Evolutionary conservation across 768 basidiomycete species (phyloP).

Genomic region (Epithele typhae): DNA sequence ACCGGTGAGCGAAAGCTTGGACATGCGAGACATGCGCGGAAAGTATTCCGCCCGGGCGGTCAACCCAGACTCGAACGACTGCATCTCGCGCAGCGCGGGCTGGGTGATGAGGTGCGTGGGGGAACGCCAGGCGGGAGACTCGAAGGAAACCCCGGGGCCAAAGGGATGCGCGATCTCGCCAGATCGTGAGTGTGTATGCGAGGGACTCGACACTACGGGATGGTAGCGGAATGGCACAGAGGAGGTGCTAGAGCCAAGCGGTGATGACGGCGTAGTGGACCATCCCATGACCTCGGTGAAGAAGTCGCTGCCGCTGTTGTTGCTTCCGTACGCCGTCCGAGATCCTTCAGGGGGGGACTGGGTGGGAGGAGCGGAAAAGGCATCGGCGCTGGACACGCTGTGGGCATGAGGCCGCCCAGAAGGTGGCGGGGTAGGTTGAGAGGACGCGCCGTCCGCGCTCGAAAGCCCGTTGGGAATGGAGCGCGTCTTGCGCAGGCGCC

Average conservation of each 20-base stretch:
- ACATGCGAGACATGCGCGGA: slow-evolving; percentile 15
- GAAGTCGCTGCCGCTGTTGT: slow-evolving; percentile 47
- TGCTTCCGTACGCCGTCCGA: no score
- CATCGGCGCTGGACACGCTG: slow-evolving; percentile 71
- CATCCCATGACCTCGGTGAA: slow-evolving; percentile 69
- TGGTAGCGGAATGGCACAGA: slow-evolving; percentile 22
- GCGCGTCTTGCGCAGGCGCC: slow-evolving; percentile 67
- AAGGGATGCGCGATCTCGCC: slow-evolving; percentile 50
- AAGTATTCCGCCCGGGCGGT: slow-evolving; percentile 58
- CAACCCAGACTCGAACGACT: slow-evolving; percentile 79
- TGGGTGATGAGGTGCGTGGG: slow-evolving; percentile 29
- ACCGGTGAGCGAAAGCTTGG: slow-evolving; percentile 10
- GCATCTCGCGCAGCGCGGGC: slow-evolving; percentile 73
- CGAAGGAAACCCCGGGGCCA: slow-evolving; percentile 58
- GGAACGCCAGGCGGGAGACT: slow-evolving; percentile 48
- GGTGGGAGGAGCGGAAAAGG: slow-evolving; percentile 37
- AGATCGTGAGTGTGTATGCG: slow-evolving; percentile 7
- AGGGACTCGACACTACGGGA: slow-evolving; percentile 1
- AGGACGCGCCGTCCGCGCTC: slow-evolving; percentile 11
- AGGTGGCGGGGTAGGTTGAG: slow-evolving; percentile 18
- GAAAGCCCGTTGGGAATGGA: slow-evolving; percentile 61
- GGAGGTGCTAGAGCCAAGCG: slow-evolving; percentile 28
- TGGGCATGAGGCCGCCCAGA: slow-evolving; percentile 69
- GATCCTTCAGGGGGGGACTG: slow-evolving; percentile 19
- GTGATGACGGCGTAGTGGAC: slow-evolving; percentile 36